Evolutionary conservation across 164 flowering plant genomes (phyloP).

Genomic region (Taxillus chinensis): DNA sequence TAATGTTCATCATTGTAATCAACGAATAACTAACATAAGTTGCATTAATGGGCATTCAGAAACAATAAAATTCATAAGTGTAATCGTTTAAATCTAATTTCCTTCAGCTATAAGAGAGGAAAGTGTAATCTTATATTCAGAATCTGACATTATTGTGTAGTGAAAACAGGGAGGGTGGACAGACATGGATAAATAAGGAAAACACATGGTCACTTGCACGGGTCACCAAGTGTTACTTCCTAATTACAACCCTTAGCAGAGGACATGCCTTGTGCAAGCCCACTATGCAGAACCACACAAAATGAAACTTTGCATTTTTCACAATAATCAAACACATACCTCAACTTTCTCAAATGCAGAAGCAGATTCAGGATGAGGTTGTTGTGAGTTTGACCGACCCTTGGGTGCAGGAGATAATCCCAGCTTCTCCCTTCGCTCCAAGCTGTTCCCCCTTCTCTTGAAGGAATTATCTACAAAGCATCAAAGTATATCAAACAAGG

Average conservation of each 20-base stretch:
- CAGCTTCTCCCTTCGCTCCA: background rate
- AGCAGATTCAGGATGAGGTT: background rate
- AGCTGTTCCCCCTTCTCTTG: background rate
- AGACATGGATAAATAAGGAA: no score
- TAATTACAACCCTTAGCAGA: no score
- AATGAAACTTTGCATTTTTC: background rate
- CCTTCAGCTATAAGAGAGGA: no score
- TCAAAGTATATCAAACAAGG: background rate
- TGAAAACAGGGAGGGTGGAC: no score
- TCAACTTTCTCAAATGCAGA: background rate
- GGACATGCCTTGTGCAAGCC: no score
- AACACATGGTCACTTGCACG: no score
- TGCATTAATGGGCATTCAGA: background rate
- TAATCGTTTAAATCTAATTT: no score
- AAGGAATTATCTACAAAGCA: background rate
- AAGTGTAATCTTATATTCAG: no score
- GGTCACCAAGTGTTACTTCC: no score
- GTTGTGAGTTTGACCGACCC: background rate
- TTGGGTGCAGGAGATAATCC: background rate
- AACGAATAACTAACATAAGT: background rate
- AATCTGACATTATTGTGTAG: no score
- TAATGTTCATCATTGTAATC: background rate
- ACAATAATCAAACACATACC: background rate
- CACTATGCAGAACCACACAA: no score
- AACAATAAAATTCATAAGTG: no score